These are phyloP conservation scores for Tylopilus balloui DNA, from an alignment of 768 basidiomycete genomes.

Conservation along the genomic window DNA sequence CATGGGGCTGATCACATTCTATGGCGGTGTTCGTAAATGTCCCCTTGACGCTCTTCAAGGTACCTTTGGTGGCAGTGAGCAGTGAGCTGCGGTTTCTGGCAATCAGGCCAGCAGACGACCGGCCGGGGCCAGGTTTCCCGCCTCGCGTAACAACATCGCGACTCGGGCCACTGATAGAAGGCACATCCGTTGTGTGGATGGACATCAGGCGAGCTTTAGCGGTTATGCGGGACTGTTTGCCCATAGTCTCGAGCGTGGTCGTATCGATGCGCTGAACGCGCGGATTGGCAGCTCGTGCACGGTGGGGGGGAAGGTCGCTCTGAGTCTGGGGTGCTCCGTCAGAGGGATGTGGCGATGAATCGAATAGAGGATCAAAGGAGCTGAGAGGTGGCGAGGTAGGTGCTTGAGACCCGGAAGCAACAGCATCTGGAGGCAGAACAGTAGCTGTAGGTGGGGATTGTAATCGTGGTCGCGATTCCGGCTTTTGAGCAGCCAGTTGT, in stretches of 20 bases:
- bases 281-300: conserved; percentile 48
- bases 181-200: conserved; percentile 4
- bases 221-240: conserved; percentile 40
- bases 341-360: conserved; percentile 18
- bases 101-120: conserved; percentile 42
- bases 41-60: conserved; percentile 47
- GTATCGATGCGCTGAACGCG: conserved; percentile 48
- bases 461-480: neutral
- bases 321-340: conserved; percentile 8
- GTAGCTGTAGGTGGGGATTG: neutral
- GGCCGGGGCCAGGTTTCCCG: conserved; percentile 47
- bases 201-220: conserved; percentile 46
- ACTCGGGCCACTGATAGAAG: conserved; percentile 12
- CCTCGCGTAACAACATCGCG: conserved; percentile 10
- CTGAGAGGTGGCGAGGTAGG: conserved; percentile 11
- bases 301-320: conserved; percentile 36
- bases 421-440: neutral
- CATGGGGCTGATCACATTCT: conserved; percentile 19
- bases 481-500: conserved; percentile 1
- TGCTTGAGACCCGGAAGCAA: neutral
- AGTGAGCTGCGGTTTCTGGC: conserved; percentile 47
- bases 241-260: conserved; percentile 20
- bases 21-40: conserved; percentile 27
- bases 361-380: conserved; percentile 28
- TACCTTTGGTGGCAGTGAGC: conserved; percentile 50